A percentile compares a stretch with the other conserved stretches of the same genome.
These are phyloP conservation scores for Calocera viscosa DNA, from an alignment of 768 basidiomycete species.

Conservation along the genomic window DNA sequence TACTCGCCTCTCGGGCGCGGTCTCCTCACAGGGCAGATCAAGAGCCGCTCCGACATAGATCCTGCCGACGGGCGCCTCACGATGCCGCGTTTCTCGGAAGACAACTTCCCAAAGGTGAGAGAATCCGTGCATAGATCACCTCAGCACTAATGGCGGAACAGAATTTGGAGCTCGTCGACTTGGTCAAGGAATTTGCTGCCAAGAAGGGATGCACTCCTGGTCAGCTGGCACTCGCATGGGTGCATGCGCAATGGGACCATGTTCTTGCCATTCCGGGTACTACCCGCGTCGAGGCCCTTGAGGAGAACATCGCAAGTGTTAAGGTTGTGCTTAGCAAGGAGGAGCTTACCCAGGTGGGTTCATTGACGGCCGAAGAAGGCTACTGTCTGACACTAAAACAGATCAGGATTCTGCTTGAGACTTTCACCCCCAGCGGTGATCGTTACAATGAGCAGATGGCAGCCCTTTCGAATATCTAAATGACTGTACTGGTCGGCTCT, in stretches of 20 bases:
- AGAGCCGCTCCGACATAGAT: neutral
- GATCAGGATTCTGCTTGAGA: too few relatives aligned
- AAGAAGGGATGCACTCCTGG: slow-evolving; percentile 26
- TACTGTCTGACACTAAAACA: too few relatives aligned
- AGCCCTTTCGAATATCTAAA: too few relatives aligned
- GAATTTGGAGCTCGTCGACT: slow-evolving; percentile 23
- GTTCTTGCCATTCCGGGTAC: slow-evolving; percentile 25
- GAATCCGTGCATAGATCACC: neutral
- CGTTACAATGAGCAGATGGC: too few relatives aligned
- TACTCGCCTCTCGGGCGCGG: slow-evolving; percentile 31
- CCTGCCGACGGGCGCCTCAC: slow-evolving; percentile 21
- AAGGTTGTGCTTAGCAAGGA: slow-evolving; percentile 21
- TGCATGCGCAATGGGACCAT: slow-evolving; percentile 22
- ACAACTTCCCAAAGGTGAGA: slow-evolving; percentile 26
- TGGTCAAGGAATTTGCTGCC: slow-evolving; percentile 25
- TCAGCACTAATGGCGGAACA: neutral
- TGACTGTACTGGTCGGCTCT: too few relatives aligned
- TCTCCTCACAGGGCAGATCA: slow-evolving; percentile 22
- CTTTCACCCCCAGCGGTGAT: too few relatives aligned
- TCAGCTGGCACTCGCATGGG: slow-evolving; percentile 30
- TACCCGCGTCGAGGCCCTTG: slow-evolving; percentile 12
- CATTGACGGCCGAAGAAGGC: slow-evolving; percentile 13
- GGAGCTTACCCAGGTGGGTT: slow-evolving; percentile 22
- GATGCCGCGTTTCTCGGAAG: slow-evolving; percentile 26
- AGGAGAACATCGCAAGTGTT: slow-evolving; percentile 23